phyloP scores from a whole-genome alignment of 1,284 basidiomycete genomes.

The Malassezia sp. region DNA sequence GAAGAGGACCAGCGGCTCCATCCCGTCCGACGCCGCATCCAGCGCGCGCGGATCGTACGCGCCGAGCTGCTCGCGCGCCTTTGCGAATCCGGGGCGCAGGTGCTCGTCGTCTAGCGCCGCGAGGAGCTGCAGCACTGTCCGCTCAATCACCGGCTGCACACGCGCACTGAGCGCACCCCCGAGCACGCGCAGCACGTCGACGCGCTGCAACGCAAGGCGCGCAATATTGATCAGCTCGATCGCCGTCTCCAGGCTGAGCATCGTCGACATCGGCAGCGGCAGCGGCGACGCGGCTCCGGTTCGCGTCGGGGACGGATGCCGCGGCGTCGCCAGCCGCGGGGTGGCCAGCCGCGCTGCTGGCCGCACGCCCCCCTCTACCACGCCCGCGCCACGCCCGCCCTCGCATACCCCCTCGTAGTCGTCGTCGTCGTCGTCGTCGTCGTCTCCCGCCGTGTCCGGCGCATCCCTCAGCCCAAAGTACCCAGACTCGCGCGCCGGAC shows the following conservation, averaged over 20 bases:
- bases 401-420: background rate
- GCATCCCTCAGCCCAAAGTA: background rate
- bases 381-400: too few relatives aligned
- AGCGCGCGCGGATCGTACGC: slow-evolving; percentile 20
- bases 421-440: slow-evolving; percentile 1
- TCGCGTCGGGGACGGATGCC: background rate
- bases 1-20: slow-evolving; percentile 86
- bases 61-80: slow-evolving; percentile 49
- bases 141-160: slow-evolving; percentile 63
- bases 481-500: background rate
- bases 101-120: slow-evolving; percentile 68
- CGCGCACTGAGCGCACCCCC: slow-evolving; percentile 60
- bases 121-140: slow-evolving; percentile 74
- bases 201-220: slow-evolving; percentile 76
- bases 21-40: slow-evolving; percentile 49
- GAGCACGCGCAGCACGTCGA: slow-evolving; percentile 65
- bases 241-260: slow-evolving; percentile 80
- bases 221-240: slow-evolving; percentile 84
- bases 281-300: slow-evolving; percentile 8
- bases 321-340: too few relatives aligned
- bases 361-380: too few relatives aligned
- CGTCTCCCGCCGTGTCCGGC: background rate
- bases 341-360: too few relatives aligned
- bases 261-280: slow-evolving; percentile 60
- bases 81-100: slow-evolving; percentile 72